These are phyloP conservation scores for Leccinellum rugosiceps DNA, from an alignment of 768 basidiomycete genomes.

Conservation along the genomic window DNA sequence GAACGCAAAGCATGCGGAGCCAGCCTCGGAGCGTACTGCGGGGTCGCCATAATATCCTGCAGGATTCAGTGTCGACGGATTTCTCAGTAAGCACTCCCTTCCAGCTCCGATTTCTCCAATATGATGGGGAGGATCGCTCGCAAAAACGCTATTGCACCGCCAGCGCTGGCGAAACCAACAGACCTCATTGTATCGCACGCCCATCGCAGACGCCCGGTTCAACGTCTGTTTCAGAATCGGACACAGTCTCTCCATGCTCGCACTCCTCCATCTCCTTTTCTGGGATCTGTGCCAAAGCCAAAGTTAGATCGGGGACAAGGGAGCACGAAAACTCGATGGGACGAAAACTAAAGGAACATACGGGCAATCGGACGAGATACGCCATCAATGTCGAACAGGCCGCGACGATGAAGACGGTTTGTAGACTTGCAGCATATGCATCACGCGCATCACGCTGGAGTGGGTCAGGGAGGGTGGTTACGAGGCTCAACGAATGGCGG, in stretches of 20 bases:
- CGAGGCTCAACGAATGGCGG: slow-evolving; percentile 18
- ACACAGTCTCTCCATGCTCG: not conserved
- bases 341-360: not conserved
- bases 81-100: no score
- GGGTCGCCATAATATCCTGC: no score
- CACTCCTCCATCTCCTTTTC: slow-evolving; percentile 8
- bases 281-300: slow-evolving; percentile 3
- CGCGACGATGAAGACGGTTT: slow-evolving; percentile 15
- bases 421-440: slow-evolving; percentile 19
- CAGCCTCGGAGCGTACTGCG: no score
- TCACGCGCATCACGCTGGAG: slow-evolving; percentile 18
- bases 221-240: not conserved
- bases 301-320: not conserved
- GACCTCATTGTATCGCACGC: not conserved
- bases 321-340: not conserved
- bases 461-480: slow-evolving; percentile 4
- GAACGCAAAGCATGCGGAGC: no score
- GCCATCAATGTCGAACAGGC: slow-evolving; percentile 21
- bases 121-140: no score
- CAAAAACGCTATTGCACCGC: no score
- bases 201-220: not conserved
- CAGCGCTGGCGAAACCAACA: not conserved
- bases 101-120: no score
- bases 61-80: no score
- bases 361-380: slow-evolving; percentile 17